Percentiles rank a stretch among this genome's conserved stretches.
phyloP scores from a whole-genome alignment of 306 rosid genomes.

The Castanea sativa region DNA sequence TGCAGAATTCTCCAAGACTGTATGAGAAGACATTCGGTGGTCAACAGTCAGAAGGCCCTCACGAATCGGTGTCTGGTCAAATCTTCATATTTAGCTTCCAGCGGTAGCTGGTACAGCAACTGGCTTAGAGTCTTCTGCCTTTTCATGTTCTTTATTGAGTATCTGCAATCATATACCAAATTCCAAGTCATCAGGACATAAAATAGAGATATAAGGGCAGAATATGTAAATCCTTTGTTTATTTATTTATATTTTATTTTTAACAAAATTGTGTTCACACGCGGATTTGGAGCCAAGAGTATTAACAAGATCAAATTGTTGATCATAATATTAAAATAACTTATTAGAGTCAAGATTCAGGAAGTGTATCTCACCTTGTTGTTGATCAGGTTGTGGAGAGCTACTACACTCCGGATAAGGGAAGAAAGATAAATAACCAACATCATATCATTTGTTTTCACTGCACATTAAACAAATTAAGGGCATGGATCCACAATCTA shows the following conservation, averaged over 20 bases:
- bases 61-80: no score
- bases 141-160: constrained; percentile 54
- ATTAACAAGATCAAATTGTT: not conserved
- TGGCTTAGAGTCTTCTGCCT: constrained; percentile 49
- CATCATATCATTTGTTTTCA: constrained; percentile 62
- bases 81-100: constrained; percentile 20
- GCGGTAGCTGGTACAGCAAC: constrained; percentile 38
- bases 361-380: constrained; percentile 41
- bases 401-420: constrained; percentile 50
- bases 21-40: not conserved
- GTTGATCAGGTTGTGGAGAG: constrained; percentile 56
- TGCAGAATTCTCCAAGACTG: not conserved
- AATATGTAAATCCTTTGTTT: not conserved
- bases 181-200: not conserved
- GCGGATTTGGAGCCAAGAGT: not conserved
- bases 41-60: not conserved
- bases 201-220: not conserved
- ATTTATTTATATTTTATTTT: no score
- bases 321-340: constrained; percentile 7
- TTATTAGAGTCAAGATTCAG: constrained; percentile 5
- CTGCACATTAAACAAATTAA: constrained; percentile 21
- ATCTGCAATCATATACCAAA: constrained; percentile 36
- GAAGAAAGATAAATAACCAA: constrained; percentile 52
- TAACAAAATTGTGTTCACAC: not conserved
- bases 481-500: constrained; percentile 13